Percentiles rank a stretch among this genome's conserved stretches.
phyloP scores from a whole-genome alignment of 768 basidiomycete species.

The Phanerodontia chrysosporium region DNA sequence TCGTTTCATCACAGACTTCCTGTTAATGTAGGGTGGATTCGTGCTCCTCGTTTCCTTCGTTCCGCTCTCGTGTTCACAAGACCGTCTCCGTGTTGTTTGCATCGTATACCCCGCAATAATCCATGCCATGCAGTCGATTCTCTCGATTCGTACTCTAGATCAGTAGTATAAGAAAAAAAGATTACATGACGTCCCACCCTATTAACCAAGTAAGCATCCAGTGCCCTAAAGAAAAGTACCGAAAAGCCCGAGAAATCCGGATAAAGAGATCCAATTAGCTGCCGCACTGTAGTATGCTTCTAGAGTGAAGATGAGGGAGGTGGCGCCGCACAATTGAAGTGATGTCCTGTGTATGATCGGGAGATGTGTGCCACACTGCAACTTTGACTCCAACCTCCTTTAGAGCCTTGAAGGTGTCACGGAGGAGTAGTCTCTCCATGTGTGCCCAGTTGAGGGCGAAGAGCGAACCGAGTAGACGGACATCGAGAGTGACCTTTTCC shows the following conservation, averaged over 20 bases:
- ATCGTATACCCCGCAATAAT: slow-evolving; percentile 6
- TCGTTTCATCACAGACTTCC: neutral
- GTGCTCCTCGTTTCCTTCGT: neutral
- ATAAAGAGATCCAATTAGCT: neutral
- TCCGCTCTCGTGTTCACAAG: neutral
- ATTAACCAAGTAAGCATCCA: neutral
- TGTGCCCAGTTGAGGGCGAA: slow-evolving; percentile 21
- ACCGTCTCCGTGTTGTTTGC: neutral
- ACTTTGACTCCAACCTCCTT: slow-evolving; percentile 13
- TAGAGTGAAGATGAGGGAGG: slow-evolving; percentile 14
- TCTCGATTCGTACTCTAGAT: neutral
- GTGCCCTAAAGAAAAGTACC: neutral
- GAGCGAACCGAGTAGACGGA: slow-evolving; percentile 22
- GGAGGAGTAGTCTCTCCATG: slow-evolving; percentile 10
- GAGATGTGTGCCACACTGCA: slow-evolving; percentile 19
- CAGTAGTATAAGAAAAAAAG: neutral
- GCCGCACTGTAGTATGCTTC: slow-evolving; percentile 8
- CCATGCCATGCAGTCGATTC: neutral
- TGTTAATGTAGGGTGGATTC: neutral
- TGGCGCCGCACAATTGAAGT: slow-evolving; percentile 10
- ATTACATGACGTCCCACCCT: neutral
- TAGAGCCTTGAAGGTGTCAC: slow-evolving; percentile 8
- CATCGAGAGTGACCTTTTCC: slow-evolving; percentile 15
- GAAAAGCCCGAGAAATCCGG: neutral
- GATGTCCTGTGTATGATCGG: slow-evolving; percentile 11